Conservation (phyloP, 225 moss, liverwort and hornwort species). For the Polytrichum commune region DNA sequence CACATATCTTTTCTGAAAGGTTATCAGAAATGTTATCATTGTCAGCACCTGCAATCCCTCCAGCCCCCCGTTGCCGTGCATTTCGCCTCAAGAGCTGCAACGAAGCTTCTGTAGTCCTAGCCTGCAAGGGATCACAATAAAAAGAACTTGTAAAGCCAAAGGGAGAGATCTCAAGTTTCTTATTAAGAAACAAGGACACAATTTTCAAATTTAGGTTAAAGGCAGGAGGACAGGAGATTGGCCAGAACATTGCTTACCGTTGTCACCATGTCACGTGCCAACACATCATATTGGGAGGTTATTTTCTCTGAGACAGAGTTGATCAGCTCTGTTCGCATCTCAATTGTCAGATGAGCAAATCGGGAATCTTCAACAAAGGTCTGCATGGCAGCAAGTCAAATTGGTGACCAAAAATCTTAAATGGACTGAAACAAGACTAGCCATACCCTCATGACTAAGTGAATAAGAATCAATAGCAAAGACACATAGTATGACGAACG, state of each 20-base stretch:
- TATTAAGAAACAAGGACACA: too few species aligned
- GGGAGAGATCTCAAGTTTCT: too few species aligned
- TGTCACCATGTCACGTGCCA: slow-evolving; percentile 78
- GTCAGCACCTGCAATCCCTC: slow-evolving; percentile 74
- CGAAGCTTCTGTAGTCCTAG: slow-evolving; percentile 74
- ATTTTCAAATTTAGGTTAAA: too few species aligned
- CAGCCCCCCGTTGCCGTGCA: slow-evolving; percentile 74
- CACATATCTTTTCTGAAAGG: slow-evolving; percentile 81
- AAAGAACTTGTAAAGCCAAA: too few species aligned
- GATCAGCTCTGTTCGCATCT: slow-evolving; percentile 56
- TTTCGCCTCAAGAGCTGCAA: slow-evolving; percentile 67
- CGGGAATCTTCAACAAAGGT: slow-evolving; percentile 75
- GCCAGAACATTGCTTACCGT: slow-evolving; percentile 36
- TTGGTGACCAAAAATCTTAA: neutral
- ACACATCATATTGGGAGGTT: slow-evolving; percentile 67
- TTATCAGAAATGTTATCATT: slow-evolving; percentile 82
- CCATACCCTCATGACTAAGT: too few species aligned
- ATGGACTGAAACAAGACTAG: too few species aligned
- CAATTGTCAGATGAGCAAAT: slow-evolving; percentile 42
- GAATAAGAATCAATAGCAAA: too few species aligned
- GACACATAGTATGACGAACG: too few species aligned
- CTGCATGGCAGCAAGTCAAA: slow-evolving; percentile 24
- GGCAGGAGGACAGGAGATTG: neutral
- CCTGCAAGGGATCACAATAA: slow-evolving; percentile 35
- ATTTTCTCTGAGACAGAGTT: slow-evolving; percentile 72